Base-by-base conservation (phyloP, 2,329 filamentous ascomycete genomes). In the Xylariales sp. region DNA sequence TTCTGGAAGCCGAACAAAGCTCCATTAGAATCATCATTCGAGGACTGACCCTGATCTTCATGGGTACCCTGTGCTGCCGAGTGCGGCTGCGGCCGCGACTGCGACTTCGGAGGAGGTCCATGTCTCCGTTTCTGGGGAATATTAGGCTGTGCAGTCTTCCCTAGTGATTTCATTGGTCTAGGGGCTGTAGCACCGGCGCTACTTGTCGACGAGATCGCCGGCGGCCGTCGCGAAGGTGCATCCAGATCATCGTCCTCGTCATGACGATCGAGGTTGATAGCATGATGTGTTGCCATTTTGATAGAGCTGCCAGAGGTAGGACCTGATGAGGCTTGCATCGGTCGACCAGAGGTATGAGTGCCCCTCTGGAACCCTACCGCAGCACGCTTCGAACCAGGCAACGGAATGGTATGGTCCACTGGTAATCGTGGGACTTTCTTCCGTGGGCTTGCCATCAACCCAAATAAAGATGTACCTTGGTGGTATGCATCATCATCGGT, bases 391-490 rank as follows among this genome's bases (percentile, higher is more conserved):
- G 43, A 31, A 9, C 37, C 31, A 3, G 44, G 33, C 3, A 45
- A 44, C 5, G 50, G 44, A 6, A 47, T 44, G 7, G 56, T 43
- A 9, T 46, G 47, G 36, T 52, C 51, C 11, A 57, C 28, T 1
- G 46, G 47, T n/a, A n/a, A n/a, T n/a, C n/a, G n/a, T 4, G 41
- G 40, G 1, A 41, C 46, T 16, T 61, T 54, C 45, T 60, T 61
- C 38, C 56, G 54, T 18, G 63, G 66, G 11, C 60, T 66, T 40
- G 71, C 63, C 62, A 73, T 66, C 31, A 74, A 53, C 2, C 68
- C 66, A 40, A 62, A 53, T 20, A 74, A 48, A 4, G 63, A 62
- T 1, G 59, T 59, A 1, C 59, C 59, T 15, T 51, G 15, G 18
- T 19, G 51, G 51, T 54, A 61, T 1, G 56, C 35, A 31, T 56